Evolutionary conservation across 495 filamentous ascomycete genomes (phyloP), one percentile per base, ranked within the genome.

Genomic region (Penicillium robsamsonii): DNA sequence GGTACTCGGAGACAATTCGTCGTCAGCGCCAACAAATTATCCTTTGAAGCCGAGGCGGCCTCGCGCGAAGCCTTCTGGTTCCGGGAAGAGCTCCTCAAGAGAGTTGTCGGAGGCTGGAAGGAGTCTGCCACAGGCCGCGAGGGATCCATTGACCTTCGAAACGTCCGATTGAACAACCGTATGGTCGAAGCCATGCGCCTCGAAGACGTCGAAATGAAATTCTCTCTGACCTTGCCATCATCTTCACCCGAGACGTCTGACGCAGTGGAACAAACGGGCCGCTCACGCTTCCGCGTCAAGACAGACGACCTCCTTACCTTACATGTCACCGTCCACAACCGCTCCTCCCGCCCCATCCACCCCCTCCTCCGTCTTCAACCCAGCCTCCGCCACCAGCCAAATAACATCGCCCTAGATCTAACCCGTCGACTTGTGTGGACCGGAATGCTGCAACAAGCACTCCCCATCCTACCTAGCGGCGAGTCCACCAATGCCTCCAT

Each of bases 51-150:
- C 24, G 92, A 97, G 70, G 82, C 86, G 33, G 83, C 86, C 7
- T 86, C 79, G 41, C 81, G 92, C 38, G 91, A 96, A 73, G 85
- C 87, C 2, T 96, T 96, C 70, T 96, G 92, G 92, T 96, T 91
- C 73, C 82, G 92, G 7, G 88, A 95, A 64, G 87, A 86, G 65
- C 79, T 97, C 2, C 79, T 97, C 10, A 87, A 89, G 56, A 76
- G 78, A 20, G 68, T 96, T 3, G 73, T 73, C 5, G 92, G 85
- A 3, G 79, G 75, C 2, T 97, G 92, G 92, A 81, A 75, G 31
- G 87, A 90, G 25, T 58, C 78, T 20, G 71, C 77, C 1, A 81
- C 81, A 0, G 70, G 74, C 1, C 77, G 90, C 40, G 71, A 75
- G 40, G 92, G 92, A 5, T 79, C 78, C 1, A 81, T 96, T 50